Base-by-base conservation (phyloP, 2,329 filamentous ascomycete genomes). In the Raffaelea arxii region DNA sequence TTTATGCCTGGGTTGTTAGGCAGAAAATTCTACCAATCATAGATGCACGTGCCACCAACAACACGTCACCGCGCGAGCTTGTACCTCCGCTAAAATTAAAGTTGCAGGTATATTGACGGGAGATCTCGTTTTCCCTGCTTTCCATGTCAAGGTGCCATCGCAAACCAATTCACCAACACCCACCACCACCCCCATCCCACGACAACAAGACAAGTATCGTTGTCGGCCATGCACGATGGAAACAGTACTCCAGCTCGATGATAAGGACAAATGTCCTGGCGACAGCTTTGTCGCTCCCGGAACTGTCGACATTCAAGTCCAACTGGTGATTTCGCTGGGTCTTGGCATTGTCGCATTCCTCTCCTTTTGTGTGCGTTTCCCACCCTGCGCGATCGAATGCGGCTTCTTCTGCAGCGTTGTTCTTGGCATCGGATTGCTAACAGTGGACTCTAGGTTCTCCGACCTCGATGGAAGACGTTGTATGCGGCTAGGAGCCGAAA, bases 401-500 rank as follows among this genome's bases (percentile, higher is more conserved):
- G 22, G n/a, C 38, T 46, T 25, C 21, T 4, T 44, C n/a, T n/a
- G n/a, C n/a, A n/a, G n/a, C n/a, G n/a, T 7, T 37, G 16, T n/a
- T 9, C 19, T n/a, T 23, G 9, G n/a, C 16, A 21, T 36, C 21
- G 9, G 16, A 10, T 14, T 23, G 27, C 36, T 46, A 51, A 19
- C 47, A 3, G 40, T 37, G 25, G 18, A 44, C 7, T n/a, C 41
- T 18, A 92, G 86, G 70, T 89, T 41, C 71, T 98, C 23, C 84
- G 92, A 42, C 89, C 90, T 53, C 81, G 88, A 79, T 98, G 92
- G 92, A 84, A 86, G 42, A 76, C 82, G 21, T 75, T 98, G 1
- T 98, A 97, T 62, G 84, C 89, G 25, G 92, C 92, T 41, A 80
- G 92, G 48, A 82, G 82, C 57, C 82, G 85, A 53, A 78, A 78